Evolutionary conservation across 1,284 basidiomycete species (phyloP).

Genomic region (Trametes sp.): DNA sequence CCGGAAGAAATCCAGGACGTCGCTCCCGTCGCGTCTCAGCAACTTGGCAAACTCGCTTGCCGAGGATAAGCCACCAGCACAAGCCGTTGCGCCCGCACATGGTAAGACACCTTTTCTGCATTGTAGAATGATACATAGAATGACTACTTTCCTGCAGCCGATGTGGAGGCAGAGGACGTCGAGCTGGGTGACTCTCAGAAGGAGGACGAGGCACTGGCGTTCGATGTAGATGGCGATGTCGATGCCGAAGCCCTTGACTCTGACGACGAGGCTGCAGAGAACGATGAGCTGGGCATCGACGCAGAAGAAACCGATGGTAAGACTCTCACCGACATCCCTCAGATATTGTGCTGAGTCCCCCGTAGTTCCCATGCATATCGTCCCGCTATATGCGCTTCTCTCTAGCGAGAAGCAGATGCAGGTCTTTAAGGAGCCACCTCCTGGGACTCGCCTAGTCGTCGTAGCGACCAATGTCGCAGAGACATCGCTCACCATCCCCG

Average conservation of each 20-base stretch:
- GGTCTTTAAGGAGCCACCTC: constrained; percentile 73
- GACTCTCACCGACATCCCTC: constrained; percentile 38
- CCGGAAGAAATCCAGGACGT: constrained; percentile 50
- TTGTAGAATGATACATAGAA: neutral
- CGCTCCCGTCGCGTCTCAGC: constrained; percentile 33
- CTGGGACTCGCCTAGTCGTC: constrained; percentile 71
- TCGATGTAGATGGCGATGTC: constrained; percentile 63
- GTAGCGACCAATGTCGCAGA: constrained; percentile 84
- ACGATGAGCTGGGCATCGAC: constrained; percentile 63
- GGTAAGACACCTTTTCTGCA: constrained; percentile 44
- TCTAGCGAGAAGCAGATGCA: constrained; percentile 79
- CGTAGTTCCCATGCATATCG: constrained; percentile 73
- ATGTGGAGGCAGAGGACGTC: constrained; percentile 84
- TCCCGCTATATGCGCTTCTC: constrained; percentile 79
- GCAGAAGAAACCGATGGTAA: constrained; percentile 68
- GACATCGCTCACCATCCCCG: constrained; percentile 81
- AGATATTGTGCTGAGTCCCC: neutral
- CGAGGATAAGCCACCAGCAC: constrained; percentile 27
- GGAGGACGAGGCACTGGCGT: constrained; percentile 52
- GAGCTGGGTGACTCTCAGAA: constrained; percentile 65
- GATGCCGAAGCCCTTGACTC: constrained; percentile 56
- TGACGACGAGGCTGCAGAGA: constrained; percentile 56
- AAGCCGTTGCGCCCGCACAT: constrained; percentile 53
- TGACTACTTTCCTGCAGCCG: constrained; percentile 43
- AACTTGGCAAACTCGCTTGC: constrained; percentile 15